Evolutionary conservation across 1,139 yeast species (phyloP), one percentile per base, ranked within the genome.

Genomic region (Williopsis jadinii): DNA sequence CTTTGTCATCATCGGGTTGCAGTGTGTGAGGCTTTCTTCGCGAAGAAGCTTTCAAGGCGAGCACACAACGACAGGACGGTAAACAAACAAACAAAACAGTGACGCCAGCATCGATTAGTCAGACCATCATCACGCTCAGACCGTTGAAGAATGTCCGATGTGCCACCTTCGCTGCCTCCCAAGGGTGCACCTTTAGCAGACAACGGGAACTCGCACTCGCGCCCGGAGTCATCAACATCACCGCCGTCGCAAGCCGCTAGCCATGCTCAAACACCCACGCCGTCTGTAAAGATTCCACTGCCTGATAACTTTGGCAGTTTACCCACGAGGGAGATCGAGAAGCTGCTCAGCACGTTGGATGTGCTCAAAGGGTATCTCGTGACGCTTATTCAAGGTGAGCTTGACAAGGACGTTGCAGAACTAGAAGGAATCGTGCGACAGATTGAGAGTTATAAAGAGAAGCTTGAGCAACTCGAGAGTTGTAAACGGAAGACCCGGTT

Each of bases 361-460:
- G 43, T 60, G 3, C 41, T 61, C 0, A 53, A 47, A 34, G 66
- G 68, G 0, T 61, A 57, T 38, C 42, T 63, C 3, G 37, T 53
- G 2, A 42, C 47, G 0, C 39, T 49, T 10, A 40, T 49, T 19
- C 43, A 47, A 19, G 44, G 45, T 13, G 47, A 49, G 6, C 30
- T 46, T 2, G 37, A 54, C 1, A 37, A 44, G 1, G 42, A 46
- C 1, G 41, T 33, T 0, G n/a, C 35, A 0, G 47, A 43, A 14
- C 35, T 54, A 11, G 46, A 44, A 13, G 12, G 11, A 0, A 39
- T 45, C 10, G 39, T 49, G 3, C 27, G 28, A 5, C 41, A 50
- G 34, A 36, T 55, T 12, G 39, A 43, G 13, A 14, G 15, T 8
- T 48, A 46, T 40, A 40, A 41, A 5, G 4, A 14, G 3, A 35